Base-by-base conservation (phyloP, 495 filamentous ascomycete species). In the Thermothielavioides terrestris region DNA sequence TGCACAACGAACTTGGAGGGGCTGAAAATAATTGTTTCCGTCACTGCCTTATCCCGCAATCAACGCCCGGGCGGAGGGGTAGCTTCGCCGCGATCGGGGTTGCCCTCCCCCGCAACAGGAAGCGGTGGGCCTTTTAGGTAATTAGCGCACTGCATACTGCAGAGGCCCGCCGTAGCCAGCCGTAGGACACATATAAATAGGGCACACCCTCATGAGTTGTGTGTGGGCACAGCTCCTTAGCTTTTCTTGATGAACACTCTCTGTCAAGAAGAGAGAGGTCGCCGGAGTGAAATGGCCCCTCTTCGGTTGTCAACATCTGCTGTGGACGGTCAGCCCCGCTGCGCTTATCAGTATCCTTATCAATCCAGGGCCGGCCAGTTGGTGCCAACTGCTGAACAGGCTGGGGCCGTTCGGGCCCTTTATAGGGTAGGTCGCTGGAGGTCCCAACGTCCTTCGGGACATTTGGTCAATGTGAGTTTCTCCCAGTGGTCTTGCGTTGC, bases 401-500 rank as follows among this genome's bases (percentile, higher is more conserved):
- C 2, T 4, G 32, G 23, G 10, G 23, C 3, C 10, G 17, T 4
- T 9, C 4, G 14, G 14, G 36, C 17, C 15, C 30, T 43, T 51
- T n/a, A 51, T 58, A 52, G 6, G 35, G 4, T 10, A 10, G 8
- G 20, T 0, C 10, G 15, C 6, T 5, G 4, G 1, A 7, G 35
- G 23, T 49, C 26, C n/a, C n/a, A n/a, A n/a, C n/a, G 55, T 46
- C 61, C 54, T 64, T 56, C 56, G 61, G 61, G 61, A 52, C 59
- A 64, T 62, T 61, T 62, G 61, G 61, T 64, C 61, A 64, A 62
- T 64, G 59, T 61, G 55, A 48, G 59, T 58, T 54, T 53, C 21
- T 18, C 22, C 31, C 7, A 58, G 14, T 11, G 52, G 52, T 58
- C 36, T 44, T 15, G 50, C 37, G 40, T 53, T 22, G 35, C 48